These are phyloP conservation scores for Postia placenta DNA, from an alignment of 768 basidiomycete genomes.

Conservation along the genomic window DNA sequence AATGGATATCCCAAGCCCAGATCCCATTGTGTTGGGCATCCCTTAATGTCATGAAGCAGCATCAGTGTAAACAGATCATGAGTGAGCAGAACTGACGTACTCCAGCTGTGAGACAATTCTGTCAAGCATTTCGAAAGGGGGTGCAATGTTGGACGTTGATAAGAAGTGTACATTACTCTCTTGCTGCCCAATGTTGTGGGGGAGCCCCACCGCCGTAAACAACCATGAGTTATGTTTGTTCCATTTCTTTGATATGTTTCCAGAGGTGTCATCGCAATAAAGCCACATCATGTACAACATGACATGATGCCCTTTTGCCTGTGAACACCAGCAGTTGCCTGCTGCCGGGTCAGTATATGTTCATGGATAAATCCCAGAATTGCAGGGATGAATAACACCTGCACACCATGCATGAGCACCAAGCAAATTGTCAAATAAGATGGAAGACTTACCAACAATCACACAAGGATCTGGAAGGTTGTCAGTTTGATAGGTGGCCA, in stretches of 20 bases:
- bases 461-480: background rate
- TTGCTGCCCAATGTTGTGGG: slow-evolving; percentile 20
- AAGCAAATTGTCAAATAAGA: background rate
- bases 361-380: background rate
- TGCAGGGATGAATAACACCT: background rate
- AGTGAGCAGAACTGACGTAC: slow-evolving; percentile 19
- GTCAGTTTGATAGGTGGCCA: background rate
- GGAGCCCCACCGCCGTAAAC: slow-evolving; percentile 32
- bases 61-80: background rate
- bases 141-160: slow-evolving; percentile 34
- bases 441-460: background rate
- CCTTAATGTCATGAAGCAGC: slow-evolving; percentile 14
- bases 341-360: background rate
- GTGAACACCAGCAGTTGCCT: slow-evolving; percentile 7
- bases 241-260: slow-evolving; percentile 42
- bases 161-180: slow-evolving; percentile 37
- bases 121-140: slow-evolving; percentile 39
- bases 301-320: slow-evolving; percentile 19
- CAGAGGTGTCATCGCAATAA: slow-evolving; percentile 41
- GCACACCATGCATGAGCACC: too few relatives aligned
- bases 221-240: slow-evolving; percentile 39
- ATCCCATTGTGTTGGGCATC: slow-evolving; percentile 25
- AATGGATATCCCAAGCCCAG: slow-evolving; percentile 31
- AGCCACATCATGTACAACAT: slow-evolving; percentile 29
- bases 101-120: slow-evolving; percentile 15